Evolutionary conservation across 2,329 filamentous ascomycete genomes (phyloP).

Genomic region (Botryotinia globosa): DNA sequence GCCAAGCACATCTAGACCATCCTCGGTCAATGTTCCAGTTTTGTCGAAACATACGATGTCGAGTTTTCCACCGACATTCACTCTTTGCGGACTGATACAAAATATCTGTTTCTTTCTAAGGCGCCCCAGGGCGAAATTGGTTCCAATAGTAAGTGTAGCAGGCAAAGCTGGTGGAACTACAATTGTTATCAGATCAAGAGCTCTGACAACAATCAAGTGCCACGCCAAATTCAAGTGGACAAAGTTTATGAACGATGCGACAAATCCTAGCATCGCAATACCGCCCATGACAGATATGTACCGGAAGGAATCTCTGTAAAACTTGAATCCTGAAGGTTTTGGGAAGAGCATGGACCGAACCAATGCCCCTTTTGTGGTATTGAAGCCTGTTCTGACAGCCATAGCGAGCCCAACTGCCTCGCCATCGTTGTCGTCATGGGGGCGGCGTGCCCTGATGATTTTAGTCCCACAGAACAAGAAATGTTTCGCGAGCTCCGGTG

Average conservation of each 20-base stretch:
- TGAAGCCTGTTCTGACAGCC: slow-evolving; percentile 91
- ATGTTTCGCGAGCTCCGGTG: slow-evolving; percentile 79
- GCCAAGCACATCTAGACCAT: slow-evolving; percentile 90
- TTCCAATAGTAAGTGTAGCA: slow-evolving; percentile 92
- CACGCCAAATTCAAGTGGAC: slow-evolving; percentile 77
- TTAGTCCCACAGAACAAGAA: slow-evolving; percentile 95
- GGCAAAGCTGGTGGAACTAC: slow-evolving; percentile 93
- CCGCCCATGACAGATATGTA: slow-evolving; percentile 96
- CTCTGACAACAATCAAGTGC: slow-evolving; percentile 88
- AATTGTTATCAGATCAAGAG: slow-evolving; percentile 93
- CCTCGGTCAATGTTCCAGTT: slow-evolving; percentile 95
- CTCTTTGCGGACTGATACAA: slow-evolving; percentile 94
- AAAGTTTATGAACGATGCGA: slow-evolving; percentile 92
- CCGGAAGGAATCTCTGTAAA: slow-evolving; percentile 94
- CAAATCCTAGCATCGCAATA: slow-evolving; percentile 81
- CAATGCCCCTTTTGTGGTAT: slow-evolving; percentile 93
- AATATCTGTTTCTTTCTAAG: slow-evolving; percentile 90
- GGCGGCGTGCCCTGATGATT: slow-evolving; percentile 84
- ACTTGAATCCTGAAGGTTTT: slow-evolving; percentile 97
- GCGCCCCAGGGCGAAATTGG: slow-evolving; percentile 85
- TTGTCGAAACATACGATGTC: slow-evolving; percentile 98
- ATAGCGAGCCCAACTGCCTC: slow-evolving; percentile 90
- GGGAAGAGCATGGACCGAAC: slow-evolving; percentile 98
- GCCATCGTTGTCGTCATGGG: slow-evolving; percentile 79
- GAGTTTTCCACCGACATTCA: slow-evolving; percentile 93